Percentiles rank a stretch among this genome's conserved stretches.
phyloP scores from a whole-genome alignment of 2,329 filamentous ascomycete species.

The Colletotrichum kahawae region DNA sequence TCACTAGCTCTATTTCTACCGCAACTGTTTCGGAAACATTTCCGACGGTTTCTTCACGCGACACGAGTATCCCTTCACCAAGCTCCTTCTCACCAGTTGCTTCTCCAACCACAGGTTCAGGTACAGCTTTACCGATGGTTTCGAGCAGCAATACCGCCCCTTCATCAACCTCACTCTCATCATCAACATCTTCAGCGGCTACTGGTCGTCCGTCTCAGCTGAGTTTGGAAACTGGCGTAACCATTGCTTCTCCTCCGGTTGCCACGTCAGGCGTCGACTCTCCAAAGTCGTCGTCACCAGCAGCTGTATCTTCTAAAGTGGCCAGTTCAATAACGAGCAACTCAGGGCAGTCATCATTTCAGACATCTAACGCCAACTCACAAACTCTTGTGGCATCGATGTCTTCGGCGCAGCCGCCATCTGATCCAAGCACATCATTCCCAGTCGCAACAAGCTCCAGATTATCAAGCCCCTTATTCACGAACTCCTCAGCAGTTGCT shows the following conservation, averaged over 20 bases:
- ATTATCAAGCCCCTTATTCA: neutral
- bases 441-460: neutral
- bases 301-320: too few species aligned
- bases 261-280: too few species aligned
- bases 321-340: neutral
- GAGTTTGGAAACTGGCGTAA: neutral
- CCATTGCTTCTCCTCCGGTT: neutral
- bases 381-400: neutral
- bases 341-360: neutral
- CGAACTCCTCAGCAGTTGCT: neutral
- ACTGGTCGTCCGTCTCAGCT: neutral
- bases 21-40: neutral
- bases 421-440: neutral
- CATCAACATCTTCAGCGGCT: neutral
- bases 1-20: neutral
- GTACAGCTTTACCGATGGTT: neutral
- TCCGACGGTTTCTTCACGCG: too few species aligned
- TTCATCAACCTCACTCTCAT: neutral
- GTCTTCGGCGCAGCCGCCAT: neutral
- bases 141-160: neutral
- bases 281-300: too few species aligned
- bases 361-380: neutral
- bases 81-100: too few species aligned
- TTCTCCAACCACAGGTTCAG: neutral
- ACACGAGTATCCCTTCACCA: too few species aligned